Evolutionary conservation across 257 asterid species (phyloP).

Genomic region (Solanum habrochaites): DNA sequence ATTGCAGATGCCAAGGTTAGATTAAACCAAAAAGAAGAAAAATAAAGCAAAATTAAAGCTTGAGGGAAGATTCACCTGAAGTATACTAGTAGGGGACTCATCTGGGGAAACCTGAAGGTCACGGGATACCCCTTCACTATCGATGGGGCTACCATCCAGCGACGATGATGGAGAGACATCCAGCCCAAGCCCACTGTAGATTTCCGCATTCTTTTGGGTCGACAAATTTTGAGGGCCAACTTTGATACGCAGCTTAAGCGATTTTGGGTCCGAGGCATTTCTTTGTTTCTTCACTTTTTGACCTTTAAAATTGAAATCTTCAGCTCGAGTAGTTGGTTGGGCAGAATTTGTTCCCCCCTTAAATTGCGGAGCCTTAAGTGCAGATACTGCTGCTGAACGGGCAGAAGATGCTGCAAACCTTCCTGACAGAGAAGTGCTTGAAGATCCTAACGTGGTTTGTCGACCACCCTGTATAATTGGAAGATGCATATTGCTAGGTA

Average conservation of each 20-base stretch:
- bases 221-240: conserved; percentile 68
- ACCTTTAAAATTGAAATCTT: conserved; percentile 31
- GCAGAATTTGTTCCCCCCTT: conserved; percentile 10
- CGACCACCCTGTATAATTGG: conserved; percentile 49
- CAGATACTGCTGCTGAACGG: conserved; percentile 16
- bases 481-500: conserved; percentile 21
- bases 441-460: conserved; percentile 36
- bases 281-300: conserved; percentile 26
- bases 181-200: conserved; percentile 95
- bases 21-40: not conserved
- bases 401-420: conserved; percentile 38
- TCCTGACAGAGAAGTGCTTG: conserved; percentile 41
- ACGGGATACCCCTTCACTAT: conserved; percentile 43
- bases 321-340: conserved; percentile 28
- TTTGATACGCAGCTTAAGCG: conserved; percentile 79
- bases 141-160: conserved; percentile 53
- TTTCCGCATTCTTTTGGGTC: conserved; percentile 66
- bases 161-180: conserved; percentile 87
- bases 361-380: not conserved
- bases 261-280: conserved; percentile 47
- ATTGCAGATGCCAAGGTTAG: not conserved
- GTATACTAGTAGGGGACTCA: conserved; percentile 85
- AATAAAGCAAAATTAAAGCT: not conserved
- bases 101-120: conserved; percentile 33
- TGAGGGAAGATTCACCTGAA: conserved; percentile 49